Base-by-base conservation (phyloP, 306 rosid genomes). In the Rosa lucieae region DNA sequence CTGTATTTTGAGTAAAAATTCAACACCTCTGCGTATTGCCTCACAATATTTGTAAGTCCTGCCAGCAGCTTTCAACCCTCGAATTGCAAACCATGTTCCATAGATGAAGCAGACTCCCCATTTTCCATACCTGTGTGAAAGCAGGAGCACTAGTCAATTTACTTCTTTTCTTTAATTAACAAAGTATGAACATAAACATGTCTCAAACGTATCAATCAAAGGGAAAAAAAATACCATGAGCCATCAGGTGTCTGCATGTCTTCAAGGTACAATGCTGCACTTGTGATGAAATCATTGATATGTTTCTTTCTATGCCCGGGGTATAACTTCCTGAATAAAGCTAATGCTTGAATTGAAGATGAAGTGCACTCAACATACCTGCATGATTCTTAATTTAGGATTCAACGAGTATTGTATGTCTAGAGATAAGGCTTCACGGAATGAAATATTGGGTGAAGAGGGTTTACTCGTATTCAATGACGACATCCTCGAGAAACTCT, bases 91-190 rank as follows among this genome's bases (percentile, higher is more conserved):
- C 82, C 79, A 72, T 17, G 87, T 80, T 8, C 84, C 84, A n/a
- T 84, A 84, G 14, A 81, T 80, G 75, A 76, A 84, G 78, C 87
- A 79, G 29, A 84, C 49, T 11, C 81, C 84, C 87, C 87, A 75
- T 9, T 43, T 63, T 49, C 78, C 74, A 71, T 53, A 79, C 78
- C 80, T 70, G 32, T 18, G 26, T 29, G 29, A 11, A n/a, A 3
- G 62, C 14, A 61, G 67, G 1, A 8, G 12, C 29, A 20, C 63
- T 56, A 6, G 10, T 56, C 29, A n/a, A 20, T 56, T 56, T 21
- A n/a, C 14, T 17, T 52, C 8, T 68, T 9, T 55, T 66, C 3
- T 10, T 62, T 29, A 62, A 12, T 62, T 0, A 23, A 5, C 1
- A 14, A n/a, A 61, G 32, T n/a, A 56, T n/a, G 63, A 7, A n/a